These are phyloP conservation scores for Lavandula angustifolia DNA, from an alignment of 257 asterid genomes.

Conservation along the genomic window DNA sequence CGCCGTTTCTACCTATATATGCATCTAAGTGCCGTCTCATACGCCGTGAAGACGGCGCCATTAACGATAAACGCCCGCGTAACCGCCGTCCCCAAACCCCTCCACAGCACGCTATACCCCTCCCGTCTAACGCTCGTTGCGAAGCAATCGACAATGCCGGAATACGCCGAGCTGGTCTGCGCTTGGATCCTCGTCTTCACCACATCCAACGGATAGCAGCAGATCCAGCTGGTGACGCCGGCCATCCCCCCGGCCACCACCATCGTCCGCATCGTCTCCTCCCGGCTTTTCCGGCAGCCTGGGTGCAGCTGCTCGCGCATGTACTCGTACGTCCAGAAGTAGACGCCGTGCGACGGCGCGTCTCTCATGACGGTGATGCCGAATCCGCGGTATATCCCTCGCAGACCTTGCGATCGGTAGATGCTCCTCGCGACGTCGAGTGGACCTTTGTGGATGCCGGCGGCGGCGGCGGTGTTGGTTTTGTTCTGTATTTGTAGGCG, in stretches of 20 bases:
- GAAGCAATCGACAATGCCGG: constrained; percentile 64
- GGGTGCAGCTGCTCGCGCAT: constrained; percentile 64
- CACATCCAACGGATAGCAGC: constrained; percentile 76
- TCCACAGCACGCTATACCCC: constrained; percentile 64
- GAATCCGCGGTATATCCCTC: constrained; percentile 67
- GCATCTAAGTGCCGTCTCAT: constrained; percentile 64
- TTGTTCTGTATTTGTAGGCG: constrained; percentile 60
- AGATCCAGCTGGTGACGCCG: constrained; percentile 75
- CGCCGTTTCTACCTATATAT: constrained; percentile 17
- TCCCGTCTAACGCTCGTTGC: constrained; percentile 47
- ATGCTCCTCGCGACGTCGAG: constrained; percentile 46
- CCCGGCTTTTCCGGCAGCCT: constrained; percentile 60
- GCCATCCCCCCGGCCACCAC: constrained; percentile 75
- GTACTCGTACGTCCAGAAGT: constrained; percentile 73
- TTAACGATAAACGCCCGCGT: constrained; percentile 74
- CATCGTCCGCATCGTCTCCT: constrained; percentile 60
- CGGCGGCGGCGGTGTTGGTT: constrained; percentile 19
- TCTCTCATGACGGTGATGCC: constrained; percentile 69
- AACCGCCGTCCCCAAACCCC: constrained; percentile 73
- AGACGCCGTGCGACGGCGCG: constrained; percentile 68
- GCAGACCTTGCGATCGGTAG: constrained; percentile 48
- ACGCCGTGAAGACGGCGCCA: constrained; percentile 69
- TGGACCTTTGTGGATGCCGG: constrained; percentile 46
- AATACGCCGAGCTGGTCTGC: constrained; percentile 35
- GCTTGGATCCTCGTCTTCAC: constrained; percentile 79